Percentiles rank a stretch among this genome's conserved stretches.
phyloP scores from a whole-genome alignment of 345 rosid species.

The Brassica rapa region DNA sequence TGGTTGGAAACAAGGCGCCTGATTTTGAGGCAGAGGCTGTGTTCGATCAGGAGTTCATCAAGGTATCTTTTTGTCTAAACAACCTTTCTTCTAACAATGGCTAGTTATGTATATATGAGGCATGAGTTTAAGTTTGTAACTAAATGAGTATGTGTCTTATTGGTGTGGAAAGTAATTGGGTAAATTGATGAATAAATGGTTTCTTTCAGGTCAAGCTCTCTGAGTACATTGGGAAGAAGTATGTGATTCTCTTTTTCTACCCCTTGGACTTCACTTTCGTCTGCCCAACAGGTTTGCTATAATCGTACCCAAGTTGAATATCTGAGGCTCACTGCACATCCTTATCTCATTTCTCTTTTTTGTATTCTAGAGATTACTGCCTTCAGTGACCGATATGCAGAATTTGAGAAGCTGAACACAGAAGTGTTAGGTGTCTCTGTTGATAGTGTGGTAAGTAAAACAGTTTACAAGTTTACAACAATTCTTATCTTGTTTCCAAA shows the following conservation, averaged over 20 bases:
- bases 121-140: too few species aligned
- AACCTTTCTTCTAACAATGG: neutral
- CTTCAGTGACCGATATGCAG: neutral
- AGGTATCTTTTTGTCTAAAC: conserved; percentile 42
- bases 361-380: neutral
- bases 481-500: neutral
- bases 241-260: conserved; percentile 1
- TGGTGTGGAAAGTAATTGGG: neutral
- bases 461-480: neutral
- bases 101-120: too few species aligned
- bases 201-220: neutral
- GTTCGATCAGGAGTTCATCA: conserved; percentile 93
- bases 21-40: conserved; percentile 98
- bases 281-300: neutral
- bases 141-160: neutral
- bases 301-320: neutral
- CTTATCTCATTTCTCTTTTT: neutral
- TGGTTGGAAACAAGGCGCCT: conserved; percentile 89
- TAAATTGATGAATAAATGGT: neutral
- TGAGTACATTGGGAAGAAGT: neutral
- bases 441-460: neutral
- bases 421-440: neutral
- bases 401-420: conserved; percentile 1
- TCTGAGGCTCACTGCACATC: neutral
- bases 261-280: conserved; percentile 1